Base-by-base conservation (phyloP, 2,329 filamentous ascomycete genomes). In the Zymoseptoria ardabiliae region DNA sequence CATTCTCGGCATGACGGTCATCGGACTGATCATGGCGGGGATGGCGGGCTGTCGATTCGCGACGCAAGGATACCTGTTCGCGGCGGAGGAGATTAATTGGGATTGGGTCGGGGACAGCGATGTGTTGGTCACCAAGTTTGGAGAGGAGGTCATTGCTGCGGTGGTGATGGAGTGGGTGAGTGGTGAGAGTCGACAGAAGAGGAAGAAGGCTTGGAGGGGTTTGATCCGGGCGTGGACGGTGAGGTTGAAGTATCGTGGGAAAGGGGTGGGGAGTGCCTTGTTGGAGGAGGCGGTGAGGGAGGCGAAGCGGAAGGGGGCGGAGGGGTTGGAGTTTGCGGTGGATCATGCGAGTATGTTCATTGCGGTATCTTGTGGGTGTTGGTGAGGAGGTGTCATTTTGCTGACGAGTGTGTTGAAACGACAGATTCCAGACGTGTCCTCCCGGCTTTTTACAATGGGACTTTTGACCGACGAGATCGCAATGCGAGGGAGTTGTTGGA, bases 201-300 rank as follows among this genome's bases (percentile, higher is more conserved):
- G 77, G 60, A 75, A 77, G 65, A 77, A 77, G 64, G 84, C 85
- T 41, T 87, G 87, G 56, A 82, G 82, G 62, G 89, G 86, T 8
- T 78, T 91, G 53, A 86, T 96, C 59, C 83, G 89, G 25, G 91
- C 89, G 1, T 96, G 91, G 91, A 93, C 90, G 1, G 89, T 91
- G 1, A 81, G 81, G 70, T 75, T 85, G 55, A 79, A 80, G 65
- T 91, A 90, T 72, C 82, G 91, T 23, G 79, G 83, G 30, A 83
- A 84, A 63, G 90, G 91, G 0, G 78, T 95, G 22, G 91, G 91
- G 2, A 80, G 78, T 49, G 86, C 85, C 30, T 75, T 96, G 68
- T 78, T 96, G 53, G 82, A 87, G 65, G 87, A 89, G 66, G 90
- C 88, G 1, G 85, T 92, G 2, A 80, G 80, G 58, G 72, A 87